Evolutionary conservation across 1,284 basidiomycete species (phyloP), one percentile per base, ranked within the genome.

Genomic region (Malassezia japonica): DNA sequence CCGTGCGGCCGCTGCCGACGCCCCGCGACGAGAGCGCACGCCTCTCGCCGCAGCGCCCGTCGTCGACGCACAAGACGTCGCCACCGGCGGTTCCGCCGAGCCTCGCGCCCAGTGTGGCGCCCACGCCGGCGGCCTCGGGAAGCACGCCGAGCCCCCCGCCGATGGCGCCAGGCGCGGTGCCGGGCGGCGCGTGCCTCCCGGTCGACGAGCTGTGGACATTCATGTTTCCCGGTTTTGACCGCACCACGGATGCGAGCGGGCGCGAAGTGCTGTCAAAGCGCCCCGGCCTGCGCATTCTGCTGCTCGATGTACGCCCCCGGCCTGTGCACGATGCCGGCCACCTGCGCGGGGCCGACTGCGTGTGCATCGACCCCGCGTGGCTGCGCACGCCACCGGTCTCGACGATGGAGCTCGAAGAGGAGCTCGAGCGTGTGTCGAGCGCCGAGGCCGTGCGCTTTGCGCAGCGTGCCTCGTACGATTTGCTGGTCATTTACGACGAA

Each of bases 401-500:
- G 1, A 12, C 36, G 18, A 16, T 10, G 2, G 51, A 48, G 13
- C 25, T 48, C 13, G 28, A 41, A 15, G 51, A 33, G n/a, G 23
- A 33, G 20, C 35, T 54, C 6, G 9, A n/a, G 13, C 12, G 16
- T 7, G 75, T 87, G 18, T 82, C 81, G 1, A 77, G 78, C 21
- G 72, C 79, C 32, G 89, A 95, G 74, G 79, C 78, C 34, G 77
- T 77, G 1, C 76, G 85, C 16, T 96, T 95, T 73, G 74, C 77
- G 23, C 83, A 85, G 50, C 83, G 92, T 24, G 81, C 88, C 67
- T 83, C 83, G 62, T 94, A 86, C 72, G 90, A 96, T 61, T 75
- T 94, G 13, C 81, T 96, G n/a, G 86, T 86, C 9, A 76, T 96
- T 2, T 90, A 89, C 72, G 91, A 98, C 72, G 74, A 80, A 37